Percentiles rank a stretch among this genome's conserved stretches.
Evolutionary conservation across 148 eudicot species (phyloP).

Genomic region (Rhododendron ferrugineum): DNA sequence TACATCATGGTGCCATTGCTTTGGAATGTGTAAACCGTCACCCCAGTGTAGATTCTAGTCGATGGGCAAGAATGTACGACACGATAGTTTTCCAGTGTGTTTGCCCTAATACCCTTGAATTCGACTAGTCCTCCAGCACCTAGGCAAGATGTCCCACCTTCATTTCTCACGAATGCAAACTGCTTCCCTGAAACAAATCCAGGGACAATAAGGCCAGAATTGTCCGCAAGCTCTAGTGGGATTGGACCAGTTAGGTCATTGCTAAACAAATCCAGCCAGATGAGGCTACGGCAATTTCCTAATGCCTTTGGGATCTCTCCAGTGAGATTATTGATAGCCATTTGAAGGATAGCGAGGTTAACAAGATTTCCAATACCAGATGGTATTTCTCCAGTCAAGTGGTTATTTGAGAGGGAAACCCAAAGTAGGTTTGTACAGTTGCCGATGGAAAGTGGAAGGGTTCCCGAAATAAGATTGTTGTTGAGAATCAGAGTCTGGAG

Average conservation of each 20-base stretch:
- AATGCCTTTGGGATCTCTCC: constrained; percentile 41
- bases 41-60: constrained; percentile 42
- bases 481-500: constrained; percentile 78
- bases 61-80: constrained; percentile 44
- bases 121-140: constrained; percentile 55
- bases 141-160: constrained; percentile 49
- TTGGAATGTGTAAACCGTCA: constrained; percentile 38
- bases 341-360: constrained; percentile 49
- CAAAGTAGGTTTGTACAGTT: constrained; percentile 77
- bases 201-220: constrained; percentile 39
- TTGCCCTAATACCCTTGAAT: constrained; percentile 38
- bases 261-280: constrained; percentile 59
- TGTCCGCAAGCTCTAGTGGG: constrained; percentile 35
- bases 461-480: constrained; percentile 68
- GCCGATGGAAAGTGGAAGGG: constrained; percentile 52
- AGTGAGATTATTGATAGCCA: constrained; percentile 45
- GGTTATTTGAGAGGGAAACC: constrained; percentile 79
- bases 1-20: constrained; percentile 49
- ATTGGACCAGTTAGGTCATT: constrained; percentile 35
- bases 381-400: constrained; percentile 38
- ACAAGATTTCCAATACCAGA: constrained; percentile 40
- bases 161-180: constrained; percentile 51
- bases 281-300: constrained; percentile 42
- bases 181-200: constrained; percentile 46
- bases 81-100: constrained; percentile 32